phyloP scores from a whole-genome alignment of 305 asterid genomes.

The Fraxinus paxiana region DNA sequence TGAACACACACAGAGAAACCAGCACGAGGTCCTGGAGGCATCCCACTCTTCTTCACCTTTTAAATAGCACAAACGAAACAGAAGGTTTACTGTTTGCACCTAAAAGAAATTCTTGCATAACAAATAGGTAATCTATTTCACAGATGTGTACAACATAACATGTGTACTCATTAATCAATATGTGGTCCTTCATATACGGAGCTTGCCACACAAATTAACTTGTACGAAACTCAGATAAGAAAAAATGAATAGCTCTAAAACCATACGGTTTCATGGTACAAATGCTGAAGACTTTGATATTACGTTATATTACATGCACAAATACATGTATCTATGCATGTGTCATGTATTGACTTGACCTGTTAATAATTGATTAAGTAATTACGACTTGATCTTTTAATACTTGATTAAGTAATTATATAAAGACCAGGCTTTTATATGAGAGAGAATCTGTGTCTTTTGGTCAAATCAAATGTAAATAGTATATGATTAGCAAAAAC shows the following conservation, averaged over 20 bases:
- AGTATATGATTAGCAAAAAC: not conserved
- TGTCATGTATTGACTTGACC: not conserved
- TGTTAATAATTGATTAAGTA: not conserved
- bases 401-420: not conserved
- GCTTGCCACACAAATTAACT: not conserved
- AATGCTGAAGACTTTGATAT: not conserved
- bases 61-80: conserved; percentile 15
- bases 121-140: not conserved
- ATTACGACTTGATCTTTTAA: not conserved
- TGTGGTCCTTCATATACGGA: not conserved
- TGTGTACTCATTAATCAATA: not conserved
- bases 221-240: not conserved
- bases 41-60: conserved; percentile 89
- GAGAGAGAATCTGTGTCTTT: not conserved
- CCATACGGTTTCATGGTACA: not conserved
- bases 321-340: not conserved
- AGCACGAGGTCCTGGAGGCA: conserved; percentile 99
- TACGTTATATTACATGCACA: not conserved
- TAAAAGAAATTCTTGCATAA: not conserved
- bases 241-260: not conserved
- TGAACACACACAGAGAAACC: conserved; percentile 90
- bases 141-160: not conserved
- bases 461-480: not conserved
- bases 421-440: not conserved
- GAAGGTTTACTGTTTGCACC: not conserved